Conservation (phyloP, 2,329 filamentous ascomycete species). For the Xylariales sp. region DNA sequence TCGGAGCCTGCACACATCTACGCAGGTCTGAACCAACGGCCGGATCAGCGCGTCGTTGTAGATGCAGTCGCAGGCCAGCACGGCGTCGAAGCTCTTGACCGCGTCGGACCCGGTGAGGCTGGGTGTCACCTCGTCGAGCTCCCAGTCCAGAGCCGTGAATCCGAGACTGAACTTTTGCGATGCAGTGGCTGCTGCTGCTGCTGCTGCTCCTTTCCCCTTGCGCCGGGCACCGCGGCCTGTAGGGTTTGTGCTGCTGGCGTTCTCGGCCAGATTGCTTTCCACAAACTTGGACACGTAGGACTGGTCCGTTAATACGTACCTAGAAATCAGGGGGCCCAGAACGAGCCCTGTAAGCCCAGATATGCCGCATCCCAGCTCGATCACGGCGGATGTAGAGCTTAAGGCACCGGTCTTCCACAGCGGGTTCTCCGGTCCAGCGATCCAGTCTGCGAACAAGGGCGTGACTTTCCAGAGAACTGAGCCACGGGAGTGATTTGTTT, state of each 20-base stretch:
- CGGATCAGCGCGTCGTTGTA: slow-evolving; percentile 86
- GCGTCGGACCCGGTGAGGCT: slow-evolving; percentile 30
- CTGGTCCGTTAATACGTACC: slow-evolving; percentile 84
- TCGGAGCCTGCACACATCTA: slow-evolving; percentile 65
- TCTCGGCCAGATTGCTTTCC: slow-evolving; percentile 70
- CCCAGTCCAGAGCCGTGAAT: slow-evolving; percentile 77
- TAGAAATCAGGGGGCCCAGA: slow-evolving; percentile 54
- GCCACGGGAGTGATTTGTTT: no score
- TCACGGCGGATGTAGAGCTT: slow-evolving; percentile 48
- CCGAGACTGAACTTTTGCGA: slow-evolving; percentile 35
- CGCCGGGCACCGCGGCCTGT: slow-evolving; percentile 10
- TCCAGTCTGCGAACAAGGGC: slow-evolving; percentile 76
- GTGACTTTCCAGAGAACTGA: slow-evolving; percentile 89
- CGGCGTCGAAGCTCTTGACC: slow-evolving; percentile 56
- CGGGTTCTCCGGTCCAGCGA: slow-evolving; percentile 58
- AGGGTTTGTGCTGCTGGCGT: slow-evolving; percentile 28
- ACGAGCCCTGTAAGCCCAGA: slow-evolving; percentile 73
- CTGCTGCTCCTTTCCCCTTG: slow-evolving; percentile 17
- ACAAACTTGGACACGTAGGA: slow-evolving; percentile 75
- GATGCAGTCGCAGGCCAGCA: slow-evolving; percentile 89
- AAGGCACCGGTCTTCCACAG: slow-evolving; percentile 57
- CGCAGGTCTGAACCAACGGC: slow-evolving; percentile 79
- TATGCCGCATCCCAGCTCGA: slow-evolving; percentile 88
- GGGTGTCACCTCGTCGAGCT: slow-evolving; percentile 53
- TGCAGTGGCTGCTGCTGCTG: slow-evolving; percentile 1